phyloP scores from a whole-genome alignment of 2,329 filamentous ascomycete genomes.

The Calcarisporium arbuscula region DNA sequence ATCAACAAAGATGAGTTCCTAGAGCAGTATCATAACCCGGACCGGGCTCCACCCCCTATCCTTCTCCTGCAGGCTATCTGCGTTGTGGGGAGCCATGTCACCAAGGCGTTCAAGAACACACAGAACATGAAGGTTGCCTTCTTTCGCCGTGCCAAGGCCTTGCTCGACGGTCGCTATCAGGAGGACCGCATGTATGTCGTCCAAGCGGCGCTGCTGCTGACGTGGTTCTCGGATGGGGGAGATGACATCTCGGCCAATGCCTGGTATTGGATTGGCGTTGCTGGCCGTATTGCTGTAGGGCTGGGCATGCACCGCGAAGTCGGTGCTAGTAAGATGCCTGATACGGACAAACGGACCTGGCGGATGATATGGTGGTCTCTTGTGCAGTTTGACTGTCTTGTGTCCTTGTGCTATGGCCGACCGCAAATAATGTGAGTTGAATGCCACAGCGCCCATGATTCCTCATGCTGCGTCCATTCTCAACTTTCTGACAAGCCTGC shows the following conservation, averaged over 20 bases:
- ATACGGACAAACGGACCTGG: constrained; percentile 5
- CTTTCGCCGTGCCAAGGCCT: constrained; percentile 41
- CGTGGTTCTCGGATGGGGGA: constrained; percentile 43
- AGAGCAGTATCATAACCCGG: neutral
- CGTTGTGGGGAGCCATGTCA: neutral
- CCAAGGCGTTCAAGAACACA: neutral
- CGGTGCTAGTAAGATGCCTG: constrained; percentile 2
- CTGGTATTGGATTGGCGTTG: constrained; percentile 40
- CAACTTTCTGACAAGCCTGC: neutral
- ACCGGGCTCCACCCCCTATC: neutral
- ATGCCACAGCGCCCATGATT: too few relatives aligned
- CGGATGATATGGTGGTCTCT: constrained; percentile 10
- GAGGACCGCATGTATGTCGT: constrained; percentile 41
- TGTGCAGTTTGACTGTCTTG: constrained; percentile 10
- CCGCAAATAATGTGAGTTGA: constrained; percentile 6
- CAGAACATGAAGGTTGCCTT: constrained; percentile 30
- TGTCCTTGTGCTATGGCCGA: constrained; percentile 6
- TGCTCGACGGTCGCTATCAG: constrained; percentile 44
- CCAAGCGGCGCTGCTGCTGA: constrained; percentile 42
- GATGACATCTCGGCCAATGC: constrained; percentile 43
- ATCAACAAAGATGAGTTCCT: neutral
- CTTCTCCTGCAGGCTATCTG: neutral
- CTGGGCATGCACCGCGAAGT: constrained; percentile 37
- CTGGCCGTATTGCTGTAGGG: constrained; percentile 40
- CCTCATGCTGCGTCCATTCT: too few relatives aligned